These are phyloP conservation scores for Vigna radiata DNA, from an alignment of 306 rosid species.

Conservation along the genomic window DNA sequence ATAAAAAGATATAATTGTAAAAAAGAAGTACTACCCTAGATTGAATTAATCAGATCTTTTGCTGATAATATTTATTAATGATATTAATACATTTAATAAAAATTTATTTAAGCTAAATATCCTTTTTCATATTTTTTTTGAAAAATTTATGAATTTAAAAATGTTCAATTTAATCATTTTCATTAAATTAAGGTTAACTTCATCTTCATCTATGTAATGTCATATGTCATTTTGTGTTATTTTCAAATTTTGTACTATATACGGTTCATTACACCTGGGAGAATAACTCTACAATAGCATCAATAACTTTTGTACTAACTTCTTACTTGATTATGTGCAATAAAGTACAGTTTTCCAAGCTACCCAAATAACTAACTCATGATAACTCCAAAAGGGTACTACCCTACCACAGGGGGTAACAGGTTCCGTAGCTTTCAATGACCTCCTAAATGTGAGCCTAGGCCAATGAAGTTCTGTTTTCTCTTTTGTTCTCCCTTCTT, in stretches of 20 bases:
- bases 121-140: too few species aligned
- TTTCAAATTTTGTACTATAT: background rate
- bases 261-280: background rate
- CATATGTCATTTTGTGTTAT: too few species aligned
- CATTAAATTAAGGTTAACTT: too few species aligned
- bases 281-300: background rate
- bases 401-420: background rate
- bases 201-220: too few species aligned
- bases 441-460: background rate
- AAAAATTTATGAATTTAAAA: too few species aligned
- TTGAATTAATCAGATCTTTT: too few species aligned
- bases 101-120: too few species aligned
- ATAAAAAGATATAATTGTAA: too few species aligned
- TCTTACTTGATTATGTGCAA: constrained; percentile 6
- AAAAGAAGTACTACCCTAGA: too few species aligned
- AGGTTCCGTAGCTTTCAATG: background rate
- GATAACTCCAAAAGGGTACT: background rate
- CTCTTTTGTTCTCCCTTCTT: background rate
- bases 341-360: constrained; percentile 1
- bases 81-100: too few species aligned
- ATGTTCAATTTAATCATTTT: too few species aligned
- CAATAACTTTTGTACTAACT: background rate
- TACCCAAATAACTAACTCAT: background rate
- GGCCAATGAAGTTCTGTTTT: background rate
- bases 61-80: too few species aligned